These are phyloP conservation scores for Imleria badia DNA, from an alignment of 768 basidiomycete species.

Conservation along the genomic window DNA sequence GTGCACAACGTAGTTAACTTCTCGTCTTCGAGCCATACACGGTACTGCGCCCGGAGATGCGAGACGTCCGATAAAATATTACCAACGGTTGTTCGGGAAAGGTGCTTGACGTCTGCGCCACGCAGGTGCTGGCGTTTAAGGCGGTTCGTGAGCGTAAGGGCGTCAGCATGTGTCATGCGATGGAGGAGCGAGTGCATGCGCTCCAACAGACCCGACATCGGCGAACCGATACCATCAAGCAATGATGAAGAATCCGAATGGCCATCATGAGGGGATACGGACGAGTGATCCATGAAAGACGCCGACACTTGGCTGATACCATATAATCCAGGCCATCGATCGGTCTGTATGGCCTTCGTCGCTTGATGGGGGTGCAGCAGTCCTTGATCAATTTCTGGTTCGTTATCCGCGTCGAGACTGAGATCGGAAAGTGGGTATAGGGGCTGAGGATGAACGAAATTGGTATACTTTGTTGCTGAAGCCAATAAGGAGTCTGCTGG, in stretches of 20 bases:
- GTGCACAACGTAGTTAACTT: constrained; percentile 60
- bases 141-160: constrained; percentile 83
- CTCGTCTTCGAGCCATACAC: constrained; percentile 72
- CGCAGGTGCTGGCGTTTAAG: constrained; percentile 87
- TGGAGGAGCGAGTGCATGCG: constrained; percentile 63
- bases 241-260: constrained; percentile 77
- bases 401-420: constrained; percentile 48
- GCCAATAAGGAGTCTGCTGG: constrained; percentile 36
- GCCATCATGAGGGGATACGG: constrained; percentile 53
- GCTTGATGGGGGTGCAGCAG: constrained; percentile 42
- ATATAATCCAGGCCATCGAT: constrained; percentile 36
- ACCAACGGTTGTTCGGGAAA: constrained; percentile 80
- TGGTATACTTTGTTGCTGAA: constrained; percentile 28
- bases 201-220: constrained; percentile 57
- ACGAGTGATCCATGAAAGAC: constrained; percentile 35
- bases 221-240: constrained; percentile 49
- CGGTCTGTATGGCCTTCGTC: constrained; percentile 71
- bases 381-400: constrained; percentile 35
- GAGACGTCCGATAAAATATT: constrained; percentile 70
- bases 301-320: constrained; percentile 36
- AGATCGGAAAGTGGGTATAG: constrained; percentile 27
- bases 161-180: constrained; percentile 72
- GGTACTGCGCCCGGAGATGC: constrained; percentile 71
- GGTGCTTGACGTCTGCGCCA: constrained; percentile 81
- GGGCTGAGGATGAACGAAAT: constrained; percentile 22